Conservation (phyloP, 176 grass and related monocot genomes). For the Coix lacrymajobi region DNA sequence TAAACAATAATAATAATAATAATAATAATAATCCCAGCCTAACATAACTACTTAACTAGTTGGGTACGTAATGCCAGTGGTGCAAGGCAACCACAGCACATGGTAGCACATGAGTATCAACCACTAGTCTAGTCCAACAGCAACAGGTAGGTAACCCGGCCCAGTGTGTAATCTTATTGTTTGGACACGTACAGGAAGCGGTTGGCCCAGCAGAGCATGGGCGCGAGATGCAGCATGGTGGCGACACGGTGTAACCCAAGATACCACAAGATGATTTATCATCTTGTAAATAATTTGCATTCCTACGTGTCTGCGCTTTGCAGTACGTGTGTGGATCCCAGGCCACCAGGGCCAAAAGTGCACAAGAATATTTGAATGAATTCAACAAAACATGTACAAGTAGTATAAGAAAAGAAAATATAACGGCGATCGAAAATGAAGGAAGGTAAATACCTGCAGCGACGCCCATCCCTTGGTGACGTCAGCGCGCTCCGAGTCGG, state of each 20-base stretch:
- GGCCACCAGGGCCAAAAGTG: not conserved
- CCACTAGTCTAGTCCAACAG: not conserved
- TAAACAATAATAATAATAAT: not conserved
- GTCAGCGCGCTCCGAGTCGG: conserved; percentile 72
- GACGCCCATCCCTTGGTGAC: conserved; percentile 90
- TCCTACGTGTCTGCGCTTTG: not conserved
- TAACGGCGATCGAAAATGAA: too few relatives aligned
- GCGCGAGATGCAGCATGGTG: too few relatives aligned
- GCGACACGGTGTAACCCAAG: not conserved
- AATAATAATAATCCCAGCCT: not conserved
- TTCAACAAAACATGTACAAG: too few relatives aligned
- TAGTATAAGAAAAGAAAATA: too few relatives aligned
- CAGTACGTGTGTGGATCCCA: not conserved
- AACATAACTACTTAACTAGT: not conserved
- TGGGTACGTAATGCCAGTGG: not conserved
- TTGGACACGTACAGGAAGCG: not conserved
- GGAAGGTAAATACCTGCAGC: too few relatives aligned
- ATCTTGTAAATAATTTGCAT: not conserved
- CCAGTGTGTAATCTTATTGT: too few relatives aligned
- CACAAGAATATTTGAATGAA: not conserved
- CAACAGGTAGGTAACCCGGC: not conserved
- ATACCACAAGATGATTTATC: not conserved
- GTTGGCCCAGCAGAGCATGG: not conserved
- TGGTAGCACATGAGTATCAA: conserved; percentile 7
- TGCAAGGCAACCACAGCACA: not conserved